Conservation (phyloP, 1,139 yeast genomes). For the Saccharomyces hybrid region DNA sequence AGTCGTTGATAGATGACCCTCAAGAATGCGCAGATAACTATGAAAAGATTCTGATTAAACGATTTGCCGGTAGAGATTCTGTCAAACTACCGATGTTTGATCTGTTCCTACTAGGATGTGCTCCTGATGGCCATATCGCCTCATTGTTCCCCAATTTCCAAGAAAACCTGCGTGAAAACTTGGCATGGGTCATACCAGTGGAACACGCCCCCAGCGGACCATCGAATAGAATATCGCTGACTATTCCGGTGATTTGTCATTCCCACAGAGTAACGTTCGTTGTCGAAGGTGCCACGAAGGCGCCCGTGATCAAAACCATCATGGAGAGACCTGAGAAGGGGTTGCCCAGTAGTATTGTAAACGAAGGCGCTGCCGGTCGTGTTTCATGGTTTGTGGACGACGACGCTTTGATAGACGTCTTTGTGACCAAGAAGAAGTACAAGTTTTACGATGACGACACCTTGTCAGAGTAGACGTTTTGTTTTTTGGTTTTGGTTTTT, state of each 20-base stretch:
- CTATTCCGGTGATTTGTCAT: slow-evolving; percentile 92
- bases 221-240: slow-evolving; percentile 75
- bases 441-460: slow-evolving; percentile 18
- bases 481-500: neutral
- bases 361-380: slow-evolving; percentile 93
- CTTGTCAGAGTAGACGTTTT: slow-evolving; percentile 4
- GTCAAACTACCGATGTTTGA: slow-evolving; percentile 95
- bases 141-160: slow-evolving; percentile 84
- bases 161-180: slow-evolving; percentile 76
- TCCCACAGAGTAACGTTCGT: slow-evolving; percentile 89
- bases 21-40: slow-evolving; percentile 92
- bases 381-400: slow-evolving; percentile 97
- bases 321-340: slow-evolving; percentile 98
- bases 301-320: slow-evolving; percentile 83
- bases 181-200: slow-evolving; percentile 96
- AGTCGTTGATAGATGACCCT: slow-evolving; percentile 66
- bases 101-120: slow-evolving; percentile 83
- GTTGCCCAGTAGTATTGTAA: slow-evolving; percentile 85
- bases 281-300: slow-evolving; percentile 92
- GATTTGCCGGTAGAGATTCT: slow-evolving; percentile 94
- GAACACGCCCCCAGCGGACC: slow-evolving; percentile 92
- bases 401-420: slow-evolving; percentile 72
- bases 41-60: slow-evolving; percentile 75
- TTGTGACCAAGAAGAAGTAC: slow-evolving; percentile 31
- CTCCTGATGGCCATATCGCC: slow-evolving; percentile 98